Percentiles rank a stretch among this genome's conserved stretches.
Evolutionary conservation across 2,329 filamentous ascomycete species (phyloP).

Genomic region (Dactylellina cionopaga): DNA sequence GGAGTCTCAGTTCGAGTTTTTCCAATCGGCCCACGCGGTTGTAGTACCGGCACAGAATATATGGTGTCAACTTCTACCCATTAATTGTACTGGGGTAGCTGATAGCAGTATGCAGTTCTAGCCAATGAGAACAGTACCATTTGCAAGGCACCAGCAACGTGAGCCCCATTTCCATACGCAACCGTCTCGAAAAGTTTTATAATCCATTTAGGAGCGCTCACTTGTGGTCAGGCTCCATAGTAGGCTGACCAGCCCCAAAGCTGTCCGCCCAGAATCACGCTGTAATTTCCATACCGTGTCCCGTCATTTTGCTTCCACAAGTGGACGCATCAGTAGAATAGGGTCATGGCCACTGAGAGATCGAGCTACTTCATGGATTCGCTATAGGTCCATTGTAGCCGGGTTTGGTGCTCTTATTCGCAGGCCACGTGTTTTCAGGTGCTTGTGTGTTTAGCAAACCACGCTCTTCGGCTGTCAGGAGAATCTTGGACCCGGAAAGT

Average conservation of each 20-base stretch:
- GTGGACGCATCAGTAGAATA: not conserved
- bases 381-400: not conserved
- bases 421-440: not conserved
- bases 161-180: not conserved
- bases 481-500: not conserved
- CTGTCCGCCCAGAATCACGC: not conserved
- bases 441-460: not conserved
- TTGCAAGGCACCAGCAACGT: constrained; percentile 9
- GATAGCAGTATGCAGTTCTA: not conserved
- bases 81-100: constrained; percentile 3
- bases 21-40: constrained; percentile 1
- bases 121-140: constrained; percentile 6
- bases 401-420: not conserved
- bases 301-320: not conserved
- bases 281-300: constrained; percentile 1
- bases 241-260: not conserved
- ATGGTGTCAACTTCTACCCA: not conserved
- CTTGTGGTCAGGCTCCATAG: constrained; percentile 1
- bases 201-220: not conserved
- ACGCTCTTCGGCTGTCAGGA: not conserved
- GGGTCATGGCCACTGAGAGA: not conserved
- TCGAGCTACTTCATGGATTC: not conserved
- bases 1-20: not conserved
- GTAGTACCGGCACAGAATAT: not conserved
- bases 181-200: constrained; percentile 1